Evolutionary conservation across 495 filamentous ascomycete species (phyloP).

Genomic region (Xylaria flabelliformis): DNA sequence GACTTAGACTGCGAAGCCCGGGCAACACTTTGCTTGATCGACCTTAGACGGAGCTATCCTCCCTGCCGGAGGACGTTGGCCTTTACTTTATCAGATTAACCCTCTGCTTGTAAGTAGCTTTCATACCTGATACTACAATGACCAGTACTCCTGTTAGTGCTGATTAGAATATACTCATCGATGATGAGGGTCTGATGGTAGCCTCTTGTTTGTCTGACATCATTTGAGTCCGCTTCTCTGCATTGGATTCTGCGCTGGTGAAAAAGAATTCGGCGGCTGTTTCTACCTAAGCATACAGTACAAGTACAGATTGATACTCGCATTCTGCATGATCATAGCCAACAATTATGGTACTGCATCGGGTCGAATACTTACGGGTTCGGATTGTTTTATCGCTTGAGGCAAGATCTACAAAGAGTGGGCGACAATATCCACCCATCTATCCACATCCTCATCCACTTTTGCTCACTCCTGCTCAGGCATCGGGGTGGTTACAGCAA

Average conservation of each 20-base stretch:
- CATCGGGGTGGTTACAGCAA: constrained; percentile 17
- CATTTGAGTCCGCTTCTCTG: constrained; percentile 9
- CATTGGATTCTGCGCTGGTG: background rate
- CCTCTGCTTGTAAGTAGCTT: background rate
- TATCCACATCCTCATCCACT: constrained; percentile 40
- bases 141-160: background rate
- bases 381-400: background rate
- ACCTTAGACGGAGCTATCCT: background rate
- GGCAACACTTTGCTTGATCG: constrained; percentile 10
- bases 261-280: background rate
- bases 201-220: constrained; percentile 17
- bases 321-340: background rate
- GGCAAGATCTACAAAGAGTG: constrained; percentile 26
- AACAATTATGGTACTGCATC: background rate
- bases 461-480: constrained; percentile 27
- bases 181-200: background rate
- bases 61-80: background rate
- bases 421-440: constrained; percentile 34
- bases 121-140: background rate
- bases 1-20: background rate
- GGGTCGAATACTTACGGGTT: background rate
- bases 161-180: constrained; percentile 4
- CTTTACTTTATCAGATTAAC: background rate
- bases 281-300: background rate
- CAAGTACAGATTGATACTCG: background rate